These are phyloP conservation scores for Suhomyces wounanorum DNA, from an alignment of 1,139 yeast species.

Conservation along the genomic window DNA sequence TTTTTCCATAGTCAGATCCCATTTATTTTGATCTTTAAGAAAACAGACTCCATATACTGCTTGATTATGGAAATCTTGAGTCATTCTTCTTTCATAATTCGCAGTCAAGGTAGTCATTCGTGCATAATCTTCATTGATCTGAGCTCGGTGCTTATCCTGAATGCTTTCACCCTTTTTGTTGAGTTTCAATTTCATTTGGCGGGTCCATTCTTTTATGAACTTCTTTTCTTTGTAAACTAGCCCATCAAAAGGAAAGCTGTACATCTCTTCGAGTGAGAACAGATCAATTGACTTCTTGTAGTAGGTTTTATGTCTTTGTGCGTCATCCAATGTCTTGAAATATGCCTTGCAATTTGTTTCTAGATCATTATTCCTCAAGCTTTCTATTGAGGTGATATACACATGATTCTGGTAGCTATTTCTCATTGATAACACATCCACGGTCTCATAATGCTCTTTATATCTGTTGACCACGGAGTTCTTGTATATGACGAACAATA, in stretches of 20 bases:
- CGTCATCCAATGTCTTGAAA: slow-evolving; percentile 11
- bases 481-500: background rate
- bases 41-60: slow-evolving; percentile 37
- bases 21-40: slow-evolving; percentile 9
- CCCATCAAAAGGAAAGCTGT: slow-evolving; percentile 21
- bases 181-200: slow-evolving; percentile 14
- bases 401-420: background rate
- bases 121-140: slow-evolving; percentile 16
- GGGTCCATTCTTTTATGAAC: slow-evolving; percentile 27
- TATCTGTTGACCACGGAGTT: background rate
- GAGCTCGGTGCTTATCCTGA: slow-evolving; percentile 16
- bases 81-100: slow-evolving; percentile 24
- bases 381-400: background rate
- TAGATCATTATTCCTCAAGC: slow-evolving; percentile 1
- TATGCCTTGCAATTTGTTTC: slow-evolving; percentile 18
- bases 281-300: background rate
- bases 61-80: slow-evolving; percentile 28
- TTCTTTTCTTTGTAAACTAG: slow-evolving; percentile 28
- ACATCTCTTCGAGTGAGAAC: slow-evolving; percentile 22
- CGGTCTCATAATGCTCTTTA: background rate
- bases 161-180: slow-evolving; percentile 17
- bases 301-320: background rate
- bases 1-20: background rate
- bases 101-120: slow-evolving; percentile 18
- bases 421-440: background rate